phyloP scores from a whole-genome alignment of 73 alveolate genomes.

The Stentor roeselii region DNA sequence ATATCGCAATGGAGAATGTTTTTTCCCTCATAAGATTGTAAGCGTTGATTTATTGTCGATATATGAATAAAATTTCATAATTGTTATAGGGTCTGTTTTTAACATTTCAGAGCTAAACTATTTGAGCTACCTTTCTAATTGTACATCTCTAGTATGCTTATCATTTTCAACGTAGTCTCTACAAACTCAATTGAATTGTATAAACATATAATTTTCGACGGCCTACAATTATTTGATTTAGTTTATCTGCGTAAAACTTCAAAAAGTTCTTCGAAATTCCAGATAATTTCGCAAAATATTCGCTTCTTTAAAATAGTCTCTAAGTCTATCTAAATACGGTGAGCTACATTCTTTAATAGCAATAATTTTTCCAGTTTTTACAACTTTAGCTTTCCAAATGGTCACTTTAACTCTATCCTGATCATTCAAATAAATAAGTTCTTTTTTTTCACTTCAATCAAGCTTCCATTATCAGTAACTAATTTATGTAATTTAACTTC shows the following conservation, averaged over 20 bases:
- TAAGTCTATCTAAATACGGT: background rate
- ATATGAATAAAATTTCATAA: background rate
- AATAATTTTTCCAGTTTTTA: too few species aligned
- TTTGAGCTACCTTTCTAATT: too few species aligned
- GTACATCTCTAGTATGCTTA: background rate
- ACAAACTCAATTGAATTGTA: background rate
- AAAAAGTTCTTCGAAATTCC: background rate
- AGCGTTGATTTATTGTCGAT: too few species aligned
- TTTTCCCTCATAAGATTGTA: too few species aligned
- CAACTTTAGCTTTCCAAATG: too few species aligned
- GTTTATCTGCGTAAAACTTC: background rate
- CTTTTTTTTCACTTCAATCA: too few species aligned
- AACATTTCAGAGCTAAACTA: too few species aligned
- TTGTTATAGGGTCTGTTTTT: background rate
- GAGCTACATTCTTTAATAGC: background rate
- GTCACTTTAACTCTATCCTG: too few species aligned
- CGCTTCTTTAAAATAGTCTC: background rate
- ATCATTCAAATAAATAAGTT: too few species aligned
- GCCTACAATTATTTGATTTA: background rate
- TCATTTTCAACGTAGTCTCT: background rate
- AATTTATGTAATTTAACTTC: too few species aligned
- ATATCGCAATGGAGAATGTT: background rate
- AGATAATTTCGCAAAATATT: background rate
- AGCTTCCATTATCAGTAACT: too few species aligned
- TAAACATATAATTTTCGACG: background rate